phyloP scores from a whole-genome alignment of 1,139 yeast species.

The Debaryomyces coudertii region DNA sequence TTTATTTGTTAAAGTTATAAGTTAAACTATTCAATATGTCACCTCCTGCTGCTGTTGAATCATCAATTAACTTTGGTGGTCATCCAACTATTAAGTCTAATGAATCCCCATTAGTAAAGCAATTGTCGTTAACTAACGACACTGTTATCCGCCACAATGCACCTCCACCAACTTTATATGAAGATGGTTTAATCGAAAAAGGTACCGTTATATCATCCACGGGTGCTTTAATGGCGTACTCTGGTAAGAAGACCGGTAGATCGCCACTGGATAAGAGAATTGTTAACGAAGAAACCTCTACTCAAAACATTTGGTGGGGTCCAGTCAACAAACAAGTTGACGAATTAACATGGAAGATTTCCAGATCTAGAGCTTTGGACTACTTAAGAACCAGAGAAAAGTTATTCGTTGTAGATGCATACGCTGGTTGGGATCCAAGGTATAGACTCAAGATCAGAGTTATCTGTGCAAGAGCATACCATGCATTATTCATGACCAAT shows the following conservation, averaged over 20 bases:
- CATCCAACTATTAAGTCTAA: slow-evolving; percentile 47
- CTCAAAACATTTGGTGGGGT: slow-evolving; percentile 96
- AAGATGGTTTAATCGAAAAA: slow-evolving; percentile 88
- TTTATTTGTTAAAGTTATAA: background rate
- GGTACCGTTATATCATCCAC: slow-evolving; percentile 92
- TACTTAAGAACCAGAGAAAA: slow-evolving; percentile 95
- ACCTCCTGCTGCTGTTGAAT: slow-evolving; percentile 54
- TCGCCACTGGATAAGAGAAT: slow-evolving; percentile 98
- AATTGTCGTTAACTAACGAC: slow-evolving; percentile 50
- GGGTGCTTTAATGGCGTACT: slow-evolving; percentile 95
- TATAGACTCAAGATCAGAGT: slow-evolving; percentile 96
- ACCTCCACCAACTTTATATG: slow-evolving; percentile 90
- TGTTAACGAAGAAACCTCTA: slow-evolving; percentile 89
- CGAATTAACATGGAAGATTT: slow-evolving; percentile 93
- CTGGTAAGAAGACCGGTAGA: slow-evolving; percentile 96
- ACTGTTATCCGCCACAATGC: slow-evolving; percentile 79
- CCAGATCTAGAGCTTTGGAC: slow-evolving; percentile 96
- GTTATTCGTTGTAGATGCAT: slow-evolving; percentile 94
- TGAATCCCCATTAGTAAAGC: slow-evolving; percentile 49
- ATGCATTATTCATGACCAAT: slow-evolving; percentile 96
- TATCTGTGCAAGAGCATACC: slow-evolving; percentile 98
- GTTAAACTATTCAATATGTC: slow-evolving; percentile 30
- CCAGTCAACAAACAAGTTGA: slow-evolving; percentile 96
- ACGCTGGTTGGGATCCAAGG: slow-evolving; percentile 98
- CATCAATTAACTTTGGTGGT: slow-evolving; percentile 47